Evolutionary conservation across 1,139 yeast species (phyloP).

Genomic region (Ogataea hybrid): DNA sequence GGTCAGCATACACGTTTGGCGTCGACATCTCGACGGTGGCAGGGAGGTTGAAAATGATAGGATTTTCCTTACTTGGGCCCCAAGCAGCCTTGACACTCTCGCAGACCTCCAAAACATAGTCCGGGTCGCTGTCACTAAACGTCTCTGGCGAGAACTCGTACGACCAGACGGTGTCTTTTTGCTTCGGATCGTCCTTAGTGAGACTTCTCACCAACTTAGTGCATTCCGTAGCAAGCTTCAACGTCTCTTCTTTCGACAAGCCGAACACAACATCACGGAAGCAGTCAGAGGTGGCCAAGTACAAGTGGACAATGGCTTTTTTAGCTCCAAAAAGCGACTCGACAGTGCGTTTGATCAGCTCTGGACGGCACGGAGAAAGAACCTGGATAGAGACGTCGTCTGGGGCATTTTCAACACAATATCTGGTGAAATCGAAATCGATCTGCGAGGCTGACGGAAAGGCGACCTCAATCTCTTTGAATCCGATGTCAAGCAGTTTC

Average conservation of each 20-base stretch:
- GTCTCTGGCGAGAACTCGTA: conserved; percentile 96
- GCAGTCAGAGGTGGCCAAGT: conserved; percentile 87
- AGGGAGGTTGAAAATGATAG: conserved; percentile 93
- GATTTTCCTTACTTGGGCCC: conserved; percentile 80
- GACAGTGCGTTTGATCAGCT: conserved; percentile 82
- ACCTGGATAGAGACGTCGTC: conserved; percentile 92
- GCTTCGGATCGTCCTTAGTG: conserved; percentile 84
- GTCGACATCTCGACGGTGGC: conserved; percentile 98
- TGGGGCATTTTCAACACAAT: conserved; percentile 90
- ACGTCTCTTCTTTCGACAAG: conserved; percentile 75
- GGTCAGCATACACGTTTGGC: conserved; percentile 96
- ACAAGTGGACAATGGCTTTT: conserved; percentile 84
- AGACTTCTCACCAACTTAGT: conserved; percentile 75
- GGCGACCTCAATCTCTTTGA: conserved; percentile 95
- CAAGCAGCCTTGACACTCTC: conserved; percentile 95
- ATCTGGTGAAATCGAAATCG: conserved; percentile 93
- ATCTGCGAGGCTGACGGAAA: conserved; percentile 96
- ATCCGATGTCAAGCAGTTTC: conserved; percentile 84
- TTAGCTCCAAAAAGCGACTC: conserved; percentile 89
- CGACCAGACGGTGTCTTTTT: conserved; percentile 75
- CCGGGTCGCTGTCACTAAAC: conserved; percentile 85
- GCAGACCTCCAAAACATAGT: conserved; percentile 80
- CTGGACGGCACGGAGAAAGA: conserved; percentile 88
- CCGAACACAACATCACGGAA: conserved; percentile 92
- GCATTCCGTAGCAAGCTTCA: conserved; percentile 78